A percentile compares a stretch with the other conserved stretches of the same genome.
These are phyloP conservation scores for Theobroma grandiflorum DNA, from an alignment of 441 rosid species.

Conservation along the genomic window DNA sequence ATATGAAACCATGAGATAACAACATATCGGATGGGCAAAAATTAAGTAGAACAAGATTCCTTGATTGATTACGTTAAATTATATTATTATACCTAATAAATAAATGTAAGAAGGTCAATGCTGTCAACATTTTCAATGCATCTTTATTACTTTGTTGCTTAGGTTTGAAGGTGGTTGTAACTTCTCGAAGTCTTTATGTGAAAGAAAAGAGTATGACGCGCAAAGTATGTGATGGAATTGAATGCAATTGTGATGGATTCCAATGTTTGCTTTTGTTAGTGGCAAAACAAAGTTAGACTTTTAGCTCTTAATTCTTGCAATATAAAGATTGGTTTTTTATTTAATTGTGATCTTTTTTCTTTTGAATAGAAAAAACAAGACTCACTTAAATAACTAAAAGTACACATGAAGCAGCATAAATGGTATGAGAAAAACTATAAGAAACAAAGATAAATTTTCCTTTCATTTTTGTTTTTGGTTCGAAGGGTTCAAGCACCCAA, in stretches of 20 bases:
- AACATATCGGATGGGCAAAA: not conserved
- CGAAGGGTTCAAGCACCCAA: no score
- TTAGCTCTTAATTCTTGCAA: no score
- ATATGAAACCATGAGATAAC: not conserved
- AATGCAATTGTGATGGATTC: not conserved
- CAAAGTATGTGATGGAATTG: not conserved
- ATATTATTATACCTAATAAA: not conserved
- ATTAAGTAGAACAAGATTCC: not conserved
- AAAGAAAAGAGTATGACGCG: not conserved
- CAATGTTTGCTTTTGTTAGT: not conserved
- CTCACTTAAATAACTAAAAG: no score
- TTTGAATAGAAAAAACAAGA: no score
- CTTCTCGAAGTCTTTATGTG: not conserved
- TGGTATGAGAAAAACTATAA: no score
- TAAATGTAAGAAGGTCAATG: constrained; percentile 9
- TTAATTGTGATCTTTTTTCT: no score
- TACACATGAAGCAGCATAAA: no score
- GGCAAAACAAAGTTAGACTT: not conserved
- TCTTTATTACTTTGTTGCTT: not conserved
- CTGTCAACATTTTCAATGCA: not conserved
- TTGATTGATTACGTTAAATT: not conserved
- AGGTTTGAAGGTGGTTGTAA: not conserved
- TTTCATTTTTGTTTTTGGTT: no score
- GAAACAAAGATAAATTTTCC: no score
- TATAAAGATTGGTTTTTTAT: no score